Conservation (phyloP, 305 asterid species). For the Fraxinus greggii region DNA sequence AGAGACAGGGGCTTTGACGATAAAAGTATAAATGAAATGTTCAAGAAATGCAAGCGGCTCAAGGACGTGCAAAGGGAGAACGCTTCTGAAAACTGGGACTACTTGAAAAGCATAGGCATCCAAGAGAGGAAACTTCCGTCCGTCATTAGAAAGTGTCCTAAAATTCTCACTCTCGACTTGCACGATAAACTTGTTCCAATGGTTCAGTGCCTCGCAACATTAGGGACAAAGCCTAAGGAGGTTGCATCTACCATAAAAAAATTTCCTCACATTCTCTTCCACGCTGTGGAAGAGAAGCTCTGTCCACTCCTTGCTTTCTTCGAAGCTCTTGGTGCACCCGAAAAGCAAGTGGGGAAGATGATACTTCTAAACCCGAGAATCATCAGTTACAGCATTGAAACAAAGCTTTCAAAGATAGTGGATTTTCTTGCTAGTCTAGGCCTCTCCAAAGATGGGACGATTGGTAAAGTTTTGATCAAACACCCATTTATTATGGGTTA, state of each 20-base stretch:
- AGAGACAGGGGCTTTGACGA: slow-evolving; percentile 86
- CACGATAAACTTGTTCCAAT: slow-evolving; percentile 77
- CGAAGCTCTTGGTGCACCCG: slow-evolving; percentile 81
- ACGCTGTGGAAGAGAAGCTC: slow-evolving; percentile 86
- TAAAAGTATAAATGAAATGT: slow-evolving; percentile 60
- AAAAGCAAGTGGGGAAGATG: slow-evolving; percentile 83
- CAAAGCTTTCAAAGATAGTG: slow-evolving; percentile 72
- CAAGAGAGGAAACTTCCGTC: slow-evolving; percentile 84
- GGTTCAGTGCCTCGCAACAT: slow-evolving; percentile 73
- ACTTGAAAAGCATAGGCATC: slow-evolving; percentile 84
- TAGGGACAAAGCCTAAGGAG: slow-evolving; percentile 73
- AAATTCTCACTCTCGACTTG: slow-evolving; percentile 72
- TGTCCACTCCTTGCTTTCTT: slow-evolving; percentile 94
- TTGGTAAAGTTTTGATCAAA: slow-evolving; percentile 74
- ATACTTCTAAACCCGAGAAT: slow-evolving; percentile 79
- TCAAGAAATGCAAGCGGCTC: slow-evolving; percentile 83
- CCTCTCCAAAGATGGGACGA: slow-evolving; percentile 60
- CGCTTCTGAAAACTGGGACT: slow-evolving; percentile 91
- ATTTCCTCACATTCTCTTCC: slow-evolving; percentile 79
- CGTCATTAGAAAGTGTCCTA: slow-evolving; percentile 75
- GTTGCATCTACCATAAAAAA: slow-evolving; percentile 79
- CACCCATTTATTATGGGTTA: slow-evolving; percentile 85
- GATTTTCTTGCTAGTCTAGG: slow-evolving; percentile 74
- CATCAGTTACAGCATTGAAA: slow-evolving; percentile 88
- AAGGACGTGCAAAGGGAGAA: slow-evolving; percentile 57